Base-by-base conservation (phyloP, 2,329 filamentous ascomycete genomes). In the Pyrenochaeta sp. region DNA sequence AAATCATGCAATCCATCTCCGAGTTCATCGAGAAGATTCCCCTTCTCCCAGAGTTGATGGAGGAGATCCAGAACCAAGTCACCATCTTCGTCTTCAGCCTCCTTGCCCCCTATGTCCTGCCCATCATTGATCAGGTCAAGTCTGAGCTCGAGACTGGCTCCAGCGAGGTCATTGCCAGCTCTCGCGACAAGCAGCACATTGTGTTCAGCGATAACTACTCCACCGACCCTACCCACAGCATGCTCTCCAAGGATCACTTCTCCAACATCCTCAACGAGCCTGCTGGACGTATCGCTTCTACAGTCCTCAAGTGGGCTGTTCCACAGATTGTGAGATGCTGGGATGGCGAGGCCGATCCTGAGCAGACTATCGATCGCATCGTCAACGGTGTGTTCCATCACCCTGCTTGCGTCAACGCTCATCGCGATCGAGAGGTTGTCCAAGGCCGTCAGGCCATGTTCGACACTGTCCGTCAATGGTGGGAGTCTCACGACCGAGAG, bases 211-310 rank as follows among this genome's bases (percentile, higher is more conserved):
- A 96, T 55, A 87, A 95, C 63, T 51, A 81, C 37, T 88, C 77
- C 51, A 85, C 84, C 14, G 87, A 96, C 63, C 93, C 92, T 0
- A 96, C 92, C 1, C 92, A 96, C 75, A 95, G 90, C 14, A 96
- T 96, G 92, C 77, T 96, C 38, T 91, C 90, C 46, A 96, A 96
- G 76, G 92, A 96, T 63, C 92, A 96, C 73, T 96, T 96, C 71
- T 89, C 87, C 53, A 95, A 95, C 65, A 78, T 87, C 21, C 81
- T 96, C 47, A 96, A 96, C 68, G 91, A 96, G 67, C 82, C 91
- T 29, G 92, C 90, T 31, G 92, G 92, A 42, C 87, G 87, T 61
- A 83, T 91, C 47, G 90, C 92, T 18, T 88, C 87, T 52, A 83
- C 86, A 60, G 84, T 92, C 34, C 77, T 96, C 29, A 83, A 82